phyloP scores from a whole-genome alignment of 306 rosid species.

The Alnus rubra region DNA sequence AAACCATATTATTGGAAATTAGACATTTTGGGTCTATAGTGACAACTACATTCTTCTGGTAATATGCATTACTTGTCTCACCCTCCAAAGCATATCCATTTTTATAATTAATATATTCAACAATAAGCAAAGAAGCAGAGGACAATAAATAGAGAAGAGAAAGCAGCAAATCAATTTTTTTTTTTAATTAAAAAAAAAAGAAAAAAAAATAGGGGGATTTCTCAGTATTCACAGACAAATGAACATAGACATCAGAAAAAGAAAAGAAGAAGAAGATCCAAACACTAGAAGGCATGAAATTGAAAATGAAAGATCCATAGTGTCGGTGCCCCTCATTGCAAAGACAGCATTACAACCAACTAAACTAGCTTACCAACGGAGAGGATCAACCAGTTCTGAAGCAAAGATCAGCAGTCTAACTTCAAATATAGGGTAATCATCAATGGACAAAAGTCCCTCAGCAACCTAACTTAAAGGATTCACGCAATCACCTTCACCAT shows the following conservation, averaged over 20 bases:
- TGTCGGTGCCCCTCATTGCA: too few relatives aligned
- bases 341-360: not conserved
- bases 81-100: too few relatives aligned
- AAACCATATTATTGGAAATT: not conserved
- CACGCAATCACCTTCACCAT: too few relatives aligned
- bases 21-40: not conserved
- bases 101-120: too few relatives aligned
- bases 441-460: not conserved
- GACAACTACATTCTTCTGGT: not conserved
- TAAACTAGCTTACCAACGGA: not conserved
- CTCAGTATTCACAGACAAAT: not conserved
- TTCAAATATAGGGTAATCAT: not conserved
- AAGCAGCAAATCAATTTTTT: too few relatives aligned
- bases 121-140: too few relatives aligned
- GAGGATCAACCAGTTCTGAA: not conserved
- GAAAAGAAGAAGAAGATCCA: not conserved
- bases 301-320: too few relatives aligned
- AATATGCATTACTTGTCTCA: too few relatives aligned
- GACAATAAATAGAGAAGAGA: too few relatives aligned
- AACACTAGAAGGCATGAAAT: not conserved
- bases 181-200: too few relatives aligned
- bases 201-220: too few relatives aligned
- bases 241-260: not conserved
- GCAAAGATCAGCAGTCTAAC: not conserved
- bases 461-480: too few relatives aligned